Evolutionary conservation across 2,329 filamentous ascomycete genomes (phyloP), one percentile per base, ranked within the genome.

Genomic region (Fusarium sp.): DNA sequence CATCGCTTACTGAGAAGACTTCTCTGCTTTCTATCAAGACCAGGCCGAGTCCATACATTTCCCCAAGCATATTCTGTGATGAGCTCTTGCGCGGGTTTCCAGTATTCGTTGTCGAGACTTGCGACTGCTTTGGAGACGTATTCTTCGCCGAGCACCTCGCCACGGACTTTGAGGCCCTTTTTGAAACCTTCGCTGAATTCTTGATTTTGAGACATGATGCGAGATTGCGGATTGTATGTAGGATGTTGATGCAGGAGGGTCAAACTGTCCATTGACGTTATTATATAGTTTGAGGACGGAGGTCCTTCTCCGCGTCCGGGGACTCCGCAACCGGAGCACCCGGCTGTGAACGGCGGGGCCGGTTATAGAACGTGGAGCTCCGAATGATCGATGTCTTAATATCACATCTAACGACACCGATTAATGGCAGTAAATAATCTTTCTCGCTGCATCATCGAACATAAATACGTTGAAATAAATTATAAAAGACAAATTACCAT

Each of bases 31-130:
- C 73, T 60, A 9, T 75, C 73, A 18, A 75, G 72, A 0, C 73
- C 69, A 2, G 73, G 73, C 0, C 73, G 66, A 8, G 69, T 70
- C 73, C 73, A 75, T 6, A 75, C 63, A 4, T 62, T 65, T 0
- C 73, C 73, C 73, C 73, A 75, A 0, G 69, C 73, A 1, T 67
- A 70, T 12, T 72, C 66, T 3, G 73, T 75, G 8, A 75, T 75
- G 6, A 75, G 57, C 9, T 75, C 73, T 22, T 75, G 73, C 0
- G 66, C 72, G 7, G 73, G 73, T 11, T 59, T 72, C 63, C 72
- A 75, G 47, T 75, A 75, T 39, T 75, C 73, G 11, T 75, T 66
- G 6, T 75, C 51, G 31, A 63, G 38, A 44, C 44, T 26, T 44
- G 66, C 44, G 26, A 68, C 17, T n/a, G 73, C 73, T 44, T 71